Conservation (phyloP, 345 rosid species). For the Eucalyptus marginata region DNA sequence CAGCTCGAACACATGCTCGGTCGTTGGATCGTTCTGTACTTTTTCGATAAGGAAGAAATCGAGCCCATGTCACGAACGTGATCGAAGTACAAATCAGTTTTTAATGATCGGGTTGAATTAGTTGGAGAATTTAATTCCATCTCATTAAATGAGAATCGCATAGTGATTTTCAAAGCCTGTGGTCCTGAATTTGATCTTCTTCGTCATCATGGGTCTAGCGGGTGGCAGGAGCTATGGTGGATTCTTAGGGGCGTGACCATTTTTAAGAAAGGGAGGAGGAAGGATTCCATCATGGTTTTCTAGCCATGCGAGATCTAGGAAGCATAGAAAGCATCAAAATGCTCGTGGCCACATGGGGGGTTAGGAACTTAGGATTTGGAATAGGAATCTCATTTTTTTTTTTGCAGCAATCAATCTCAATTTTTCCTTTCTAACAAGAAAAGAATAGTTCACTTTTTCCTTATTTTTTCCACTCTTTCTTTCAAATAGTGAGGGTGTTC, state of each 20-base stretch:
- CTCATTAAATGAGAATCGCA: background rate
- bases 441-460: background rate
- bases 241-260: background rate
- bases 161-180: background rate
- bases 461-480: background rate
- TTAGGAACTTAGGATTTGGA: background rate
- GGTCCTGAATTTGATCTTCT: background rate
- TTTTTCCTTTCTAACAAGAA: background rate
- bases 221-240: background rate
- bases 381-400: background rate
- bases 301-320: background rate
- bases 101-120: background rate
- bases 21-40: fast-evolving
- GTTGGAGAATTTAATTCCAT: background rate
- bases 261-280: background rate
- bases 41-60: background rate
- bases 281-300: background rate
- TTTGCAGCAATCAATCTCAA: background rate
- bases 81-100: background rate
- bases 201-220: background rate
- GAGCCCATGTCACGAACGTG: background rate
- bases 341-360: background rate
- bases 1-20: fast-evolving
- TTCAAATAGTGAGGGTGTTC: too few relatives aligned
- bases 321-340: background rate